Evolutionary conservation across 257 asterid species (phyloP), one percentile per base, ranked within the genome.

Genomic region (Penstemon eatonii): DNA sequence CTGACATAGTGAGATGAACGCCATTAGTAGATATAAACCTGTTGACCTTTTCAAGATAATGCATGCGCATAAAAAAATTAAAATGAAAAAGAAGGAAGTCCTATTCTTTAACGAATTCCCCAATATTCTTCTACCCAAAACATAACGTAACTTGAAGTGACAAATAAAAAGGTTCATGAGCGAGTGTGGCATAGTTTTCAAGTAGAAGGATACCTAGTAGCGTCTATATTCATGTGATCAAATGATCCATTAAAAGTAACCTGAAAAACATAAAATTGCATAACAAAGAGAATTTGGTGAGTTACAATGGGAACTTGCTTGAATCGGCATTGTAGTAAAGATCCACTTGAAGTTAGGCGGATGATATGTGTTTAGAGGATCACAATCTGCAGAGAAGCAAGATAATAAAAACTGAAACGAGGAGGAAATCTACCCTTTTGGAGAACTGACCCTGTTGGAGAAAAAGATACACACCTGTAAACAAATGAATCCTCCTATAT

Each of bases 181-280:
- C 8, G 50, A 67, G 68, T 51, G 56, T n/a, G 67, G 60, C 11
- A 41, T 52, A 53, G 52, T 45, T 68, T 60, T 68, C 45, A 54
- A 60, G 52, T 56, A 74, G 62, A 75, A 79, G 70, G 70, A 61
- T 80, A 93, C 98, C 98, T 93, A 43, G 99, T 86, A 68, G 96
- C 88, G 58, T 93, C 99, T 76, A 93, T 90, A 75, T 87, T 93
- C 97, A 93, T 83, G 87, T 93, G 99, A 76, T 90, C 99, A 71
- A 90, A 93, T 69, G 97, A 90, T 84, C 99, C 99, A 68, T 93
- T 93, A 63, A 93, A 93, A 44, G 97, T 85, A 66, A 93, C 97
- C 98, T 93, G 91, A 49, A 62, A 81, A 67, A 73, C 41, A 42
- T 25, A 18, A 63, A 66, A 66, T n/a, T 18, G 2, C 56, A 51